A percentile compares a stretch with the other conserved stretches of the same genome.
Evolutionary conservation across 2,329 filamentous ascomycete genomes (phyloP).

Genomic region (Sclerotinia nivalis): DNA sequence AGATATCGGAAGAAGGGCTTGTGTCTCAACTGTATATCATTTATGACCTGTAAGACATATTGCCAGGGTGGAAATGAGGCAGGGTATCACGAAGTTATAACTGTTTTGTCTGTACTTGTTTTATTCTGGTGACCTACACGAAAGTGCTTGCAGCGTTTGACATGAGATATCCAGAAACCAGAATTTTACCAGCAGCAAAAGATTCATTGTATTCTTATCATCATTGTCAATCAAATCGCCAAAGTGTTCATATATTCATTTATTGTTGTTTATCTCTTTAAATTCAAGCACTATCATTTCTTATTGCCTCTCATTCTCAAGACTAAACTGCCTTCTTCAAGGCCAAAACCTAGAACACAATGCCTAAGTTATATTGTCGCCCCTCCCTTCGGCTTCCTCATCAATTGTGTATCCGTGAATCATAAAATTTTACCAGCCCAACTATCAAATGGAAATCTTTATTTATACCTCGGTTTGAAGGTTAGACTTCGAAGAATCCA

Average conservation of each 20-base stretch:
- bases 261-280: accelerated
- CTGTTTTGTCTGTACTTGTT: neutral
- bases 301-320: accelerated
- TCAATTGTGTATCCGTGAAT: neutral
- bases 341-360: too few relatives aligned
- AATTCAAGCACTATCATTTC: accelerated
- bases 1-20: neutral
- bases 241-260: neutral
- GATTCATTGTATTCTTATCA: too few relatives aligned
- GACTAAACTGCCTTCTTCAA: too few relatives aligned
- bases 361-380: neutral
- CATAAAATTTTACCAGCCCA: neutral
- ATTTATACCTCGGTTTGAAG: neutral
- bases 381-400: neutral
- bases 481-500: neutral
- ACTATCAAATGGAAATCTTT: neutral
- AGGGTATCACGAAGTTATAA: neutral
- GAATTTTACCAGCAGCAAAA: too few relatives aligned
- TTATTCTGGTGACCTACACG: neutral
- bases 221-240: neutral
- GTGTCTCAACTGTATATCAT: neutral
- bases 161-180: too few relatives aligned
- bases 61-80: accelerated
- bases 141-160: too few relatives aligned
- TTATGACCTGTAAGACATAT: neutral